Base-by-base conservation (phyloP, 345 rosid genomes). In the Gossypium longicalyx region DNA sequence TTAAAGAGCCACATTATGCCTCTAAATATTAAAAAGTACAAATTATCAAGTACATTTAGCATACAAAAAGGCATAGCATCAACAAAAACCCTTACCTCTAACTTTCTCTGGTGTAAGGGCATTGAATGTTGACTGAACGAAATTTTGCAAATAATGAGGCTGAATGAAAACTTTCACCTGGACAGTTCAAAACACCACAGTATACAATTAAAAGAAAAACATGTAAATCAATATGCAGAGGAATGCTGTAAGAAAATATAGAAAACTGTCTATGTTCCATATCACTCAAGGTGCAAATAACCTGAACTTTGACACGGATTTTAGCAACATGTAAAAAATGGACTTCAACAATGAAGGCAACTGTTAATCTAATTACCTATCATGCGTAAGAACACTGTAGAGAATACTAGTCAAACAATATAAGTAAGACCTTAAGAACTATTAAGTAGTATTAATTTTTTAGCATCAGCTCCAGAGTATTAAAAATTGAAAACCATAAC, bases 131-230 rank as follows among this genome's bases (percentile, higher is more conserved):
- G 97, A 77, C 74, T 95, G 97, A 52, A 95, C 98, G 82, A 95
- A 93, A 77, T 93, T 96, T 25, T 90, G 80, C 65, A 93, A 78
- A 82, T 93, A 96, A 87, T 91, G 83, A 51, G 95, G 97, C 73
- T 93, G 97, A 75, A 29, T 76, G 77, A 95, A 95, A 70, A 91
- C 99, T 80, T 93, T 95, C 84, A 95, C 99, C 98, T 93, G 86
- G 66, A 85, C 62, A 77, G 54, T 11, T 38, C 73, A 67, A 56
- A 52, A 15, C 62, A 73, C 49, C 47, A 54, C 7, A 27, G 47
- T 2, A 15, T 53, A 60, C 43, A 58, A 65, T 66, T 3, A 67
- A 15, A 59, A 51, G 38, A 34, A 34, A 64, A 65, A 44, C 74
- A 69, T 27, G 19, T 65, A 52, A 34, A 79, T 19, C 38, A 47